phyloP scores from a whole-genome alignment of 2,329 filamentous ascomycete species.

The Dothideomycetes sp. region DNA sequence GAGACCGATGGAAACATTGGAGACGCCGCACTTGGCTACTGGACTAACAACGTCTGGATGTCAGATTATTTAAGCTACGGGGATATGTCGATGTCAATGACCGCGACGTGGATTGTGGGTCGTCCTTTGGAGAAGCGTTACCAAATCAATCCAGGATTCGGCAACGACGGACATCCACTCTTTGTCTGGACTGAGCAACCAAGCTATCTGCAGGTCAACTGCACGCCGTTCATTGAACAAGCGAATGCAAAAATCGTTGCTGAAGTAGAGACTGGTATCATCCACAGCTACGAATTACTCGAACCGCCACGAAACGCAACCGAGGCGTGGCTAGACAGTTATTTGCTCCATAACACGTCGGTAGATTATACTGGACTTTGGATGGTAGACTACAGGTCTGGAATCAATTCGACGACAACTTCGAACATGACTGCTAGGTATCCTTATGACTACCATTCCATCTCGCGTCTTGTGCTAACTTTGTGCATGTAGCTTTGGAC shows the following conservation, averaged over 20 bases:
- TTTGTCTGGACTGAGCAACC: not conserved
- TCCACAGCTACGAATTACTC: not conserved
- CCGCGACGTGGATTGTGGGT: not conserved
- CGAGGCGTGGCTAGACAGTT: not conserved
- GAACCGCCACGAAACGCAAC: not conserved
- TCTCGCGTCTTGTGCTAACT: not conserved
- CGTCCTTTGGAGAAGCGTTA: not conserved
- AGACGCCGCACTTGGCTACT: not conserved
- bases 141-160: not conserved
- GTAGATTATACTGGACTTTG: not conserved
- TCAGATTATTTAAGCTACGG: too few species aligned
- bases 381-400: not conserved
- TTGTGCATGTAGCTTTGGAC: not conserved
- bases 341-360: not conserved
- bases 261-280: not conserved
- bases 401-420: not conserved
- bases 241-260: not conserved
- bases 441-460: not conserved
- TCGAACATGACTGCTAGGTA: not conserved
- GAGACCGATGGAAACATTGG: not conserved
- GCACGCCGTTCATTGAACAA: not conserved
- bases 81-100: not conserved
- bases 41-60: not conserved
- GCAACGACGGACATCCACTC: too few species aligned
- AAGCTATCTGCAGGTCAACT: not conserved